Conservation (phyloP, 345 rosid species). For the Hibiscus mutabilis region DNA sequence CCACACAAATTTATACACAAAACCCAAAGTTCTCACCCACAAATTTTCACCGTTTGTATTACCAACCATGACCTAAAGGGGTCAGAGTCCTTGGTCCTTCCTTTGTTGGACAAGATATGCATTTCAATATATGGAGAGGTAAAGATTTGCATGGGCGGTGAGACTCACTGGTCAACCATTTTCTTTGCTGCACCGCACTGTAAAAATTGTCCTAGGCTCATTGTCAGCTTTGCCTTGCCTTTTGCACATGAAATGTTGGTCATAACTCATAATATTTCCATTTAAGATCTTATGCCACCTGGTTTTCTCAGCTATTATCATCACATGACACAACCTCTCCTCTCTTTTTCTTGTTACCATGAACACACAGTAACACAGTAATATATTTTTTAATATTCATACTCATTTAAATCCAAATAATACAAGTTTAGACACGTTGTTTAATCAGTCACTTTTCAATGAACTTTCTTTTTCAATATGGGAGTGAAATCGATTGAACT, state of each 20-base stretch:
- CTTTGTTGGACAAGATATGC: constrained; percentile 31
- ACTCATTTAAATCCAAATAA: too few relatives aligned
- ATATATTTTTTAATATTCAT: too few relatives aligned
- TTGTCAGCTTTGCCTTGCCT: constrained; percentile 18
- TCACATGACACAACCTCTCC: constrained; percentile 9
- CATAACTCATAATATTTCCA: constrained; percentile 8
- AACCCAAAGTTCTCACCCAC: constrained; percentile 13
- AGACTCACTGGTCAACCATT: constrained; percentile 29
- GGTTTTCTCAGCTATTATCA: constrained; percentile 8
- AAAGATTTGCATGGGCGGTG: constrained; percentile 16
- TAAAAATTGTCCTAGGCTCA: constrained; percentile 19
- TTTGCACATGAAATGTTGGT: constrained; percentile 41
- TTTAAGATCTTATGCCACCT: constrained; percentile 10
- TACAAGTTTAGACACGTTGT: too few relatives aligned
- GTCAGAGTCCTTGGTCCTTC: neutral
- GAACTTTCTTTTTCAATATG: neutral
- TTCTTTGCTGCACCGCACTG: constrained; percentile 16
- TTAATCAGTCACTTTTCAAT: too few relatives aligned
- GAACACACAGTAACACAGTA: neutral
- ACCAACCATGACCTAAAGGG: constrained; percentile 2
- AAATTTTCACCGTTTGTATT: constrained; percentile 16
- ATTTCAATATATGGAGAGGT: constrained; percentile 24
- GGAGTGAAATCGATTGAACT: neutral
- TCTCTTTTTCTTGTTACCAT: neutral
- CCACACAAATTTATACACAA: constrained; percentile 15